Base-by-base conservation (phyloP, 2,329 filamentous ascomycete genomes). In the Pestalotiopsis sp. region DNA sequence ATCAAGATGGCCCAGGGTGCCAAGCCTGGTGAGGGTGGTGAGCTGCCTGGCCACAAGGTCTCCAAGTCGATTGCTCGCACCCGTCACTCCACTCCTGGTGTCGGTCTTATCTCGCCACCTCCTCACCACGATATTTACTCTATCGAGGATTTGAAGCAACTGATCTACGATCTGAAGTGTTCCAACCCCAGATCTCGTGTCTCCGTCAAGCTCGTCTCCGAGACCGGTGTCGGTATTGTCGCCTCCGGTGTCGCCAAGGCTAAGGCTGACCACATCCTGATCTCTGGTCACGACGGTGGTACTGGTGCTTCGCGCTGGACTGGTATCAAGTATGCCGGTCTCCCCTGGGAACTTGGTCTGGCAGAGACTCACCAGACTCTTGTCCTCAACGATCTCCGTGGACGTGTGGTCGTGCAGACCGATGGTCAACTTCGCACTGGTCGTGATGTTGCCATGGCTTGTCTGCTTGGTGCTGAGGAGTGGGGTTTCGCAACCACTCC, bases 1-100 rank as follows among this genome's bases (percentile, higher is more conserved):
- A 98, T 98, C 83, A 98, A 98, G 88, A 98, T 98, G 95, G 95
- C 95, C 10, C 95, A 98, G 82, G 95, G 95, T 79, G 95, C 95
- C 70, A 98, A 98, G 88, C 95, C 95, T 67, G 95, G 95, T 81
- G 95, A 98, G 81, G 95, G 95, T 84, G 95, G 95, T 87, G 95
- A 98, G 81, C 89, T 98, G 77, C 95, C 95, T 63, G 95, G 95
- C 55, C 94, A 98, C 86, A 98, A 98, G 84, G 95, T 98, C 35
- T 96, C 94, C 69, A 93, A 93, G 76, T 93, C 94, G 6, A 98
- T 98, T 80, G 95, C 94, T 68, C 92, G 93, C 75, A 98, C 95
- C 67, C 92, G 95, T 79, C 94, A 98, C 84, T 98, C 95, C 10
- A 98, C 95, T 5, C 94, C 95, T 72, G 95, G 95, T 81, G 95